phyloP scores from a whole-genome alignment of 257 asterid species.

The Solanum commersonii region DNA sequence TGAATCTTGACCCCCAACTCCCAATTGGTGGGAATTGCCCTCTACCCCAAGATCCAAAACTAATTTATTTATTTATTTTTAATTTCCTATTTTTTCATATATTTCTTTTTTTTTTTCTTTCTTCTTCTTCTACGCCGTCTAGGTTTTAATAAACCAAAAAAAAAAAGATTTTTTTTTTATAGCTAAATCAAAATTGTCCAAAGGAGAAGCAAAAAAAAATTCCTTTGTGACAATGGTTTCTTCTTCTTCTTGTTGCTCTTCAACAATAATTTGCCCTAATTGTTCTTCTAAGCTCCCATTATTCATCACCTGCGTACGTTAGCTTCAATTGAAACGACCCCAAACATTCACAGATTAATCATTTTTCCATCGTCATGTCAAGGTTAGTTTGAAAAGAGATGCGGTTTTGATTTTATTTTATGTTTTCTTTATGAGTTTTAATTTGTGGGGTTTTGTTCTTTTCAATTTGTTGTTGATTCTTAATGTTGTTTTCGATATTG shows the following conservation, averaged over 20 bases:
- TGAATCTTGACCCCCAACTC: neutral
- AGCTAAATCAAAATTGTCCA: neutral
- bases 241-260: neutral
- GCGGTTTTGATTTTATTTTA: neutral
- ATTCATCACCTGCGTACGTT: neutral
- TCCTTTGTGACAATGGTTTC: neutral
- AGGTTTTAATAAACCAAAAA: neutral
- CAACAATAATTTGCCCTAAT: neutral
- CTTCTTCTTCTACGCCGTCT: neutral
- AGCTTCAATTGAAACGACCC: neutral
- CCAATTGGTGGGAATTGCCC: neutral
- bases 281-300: neutral
- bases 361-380: neutral
- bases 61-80: neutral
- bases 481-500: neutral
- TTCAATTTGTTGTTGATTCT: neutral
- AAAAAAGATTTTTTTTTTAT: neutral
- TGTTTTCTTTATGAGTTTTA: neutral
- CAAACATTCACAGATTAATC: neutral
- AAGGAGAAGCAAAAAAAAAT: neutral
- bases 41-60: neutral
- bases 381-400: neutral
- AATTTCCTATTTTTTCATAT: neutral
- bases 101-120: neutral
- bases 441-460: neutral